Evolutionary conservation across 2,329 filamentous ascomycete genomes (phyloP), one percentile per base, ranked within the genome.

Genomic region (Fusarium sp.): DNA sequence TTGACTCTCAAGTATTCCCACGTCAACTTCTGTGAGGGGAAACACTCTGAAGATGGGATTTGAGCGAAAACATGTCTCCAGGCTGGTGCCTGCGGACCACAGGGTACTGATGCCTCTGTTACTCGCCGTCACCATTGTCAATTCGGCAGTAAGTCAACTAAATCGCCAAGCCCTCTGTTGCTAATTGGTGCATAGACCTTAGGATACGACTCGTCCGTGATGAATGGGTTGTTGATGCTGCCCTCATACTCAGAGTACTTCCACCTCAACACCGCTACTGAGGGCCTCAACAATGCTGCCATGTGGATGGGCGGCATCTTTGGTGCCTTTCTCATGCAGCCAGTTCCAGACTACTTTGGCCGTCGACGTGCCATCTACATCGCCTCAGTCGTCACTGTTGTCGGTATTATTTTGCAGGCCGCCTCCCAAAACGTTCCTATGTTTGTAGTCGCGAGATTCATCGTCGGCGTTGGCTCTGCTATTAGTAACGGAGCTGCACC

Each of bases 191-290:
- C n/a, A 18, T 27, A 46, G 43, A 46, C 43, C 2, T 27, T 30
- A 9, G 43, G 82, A 27, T 84, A 85, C 55, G 84, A 87, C 60
- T 82, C 82, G 3, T 87, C 84, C 3, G 85, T 89, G 78, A 79
- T 88, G 77, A 88, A 89, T 63, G 86, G 85, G 0, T 80, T 90
- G 27, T 87, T 88, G 62, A 89, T 90, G 62, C 74, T 90, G 15
- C 86, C 87, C 0, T 84, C 82, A 0, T 90, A 89, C 73, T 84
- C 81, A 0, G 80, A 87, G 39, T 89, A 89, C 73, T 89, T 90
- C 77, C 70, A 82, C 5, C 82, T 89, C 8, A 88, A 78, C n/a
- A 75, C 84, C 1, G 83, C 84, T 0, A 88, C 86, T 0, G 85
- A 81, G 0, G 86, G 84, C 4, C 80, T 90, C 15, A 88, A 89